These are phyloP conservation scores for Nemophila menziesii DNA, from an alignment of 257 asterid genomes.

Conservation along the genomic window DNA sequence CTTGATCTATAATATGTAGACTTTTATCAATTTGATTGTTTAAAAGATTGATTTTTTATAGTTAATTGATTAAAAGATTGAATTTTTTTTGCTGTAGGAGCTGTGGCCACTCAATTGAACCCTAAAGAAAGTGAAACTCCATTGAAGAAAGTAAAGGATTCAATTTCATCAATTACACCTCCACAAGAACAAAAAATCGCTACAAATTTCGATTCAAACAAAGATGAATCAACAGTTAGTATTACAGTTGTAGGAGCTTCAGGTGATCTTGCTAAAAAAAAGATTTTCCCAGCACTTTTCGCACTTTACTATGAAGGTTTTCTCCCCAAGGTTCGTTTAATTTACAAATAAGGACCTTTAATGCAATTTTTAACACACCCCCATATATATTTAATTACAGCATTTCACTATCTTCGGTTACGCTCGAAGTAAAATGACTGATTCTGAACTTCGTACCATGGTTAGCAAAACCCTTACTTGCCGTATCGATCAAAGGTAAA, in stretches of 20 bases:
- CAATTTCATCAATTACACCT: conserved; percentile 19
- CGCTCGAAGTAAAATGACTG: conserved; percentile 98
- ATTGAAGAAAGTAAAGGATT: conserved; percentile 33
- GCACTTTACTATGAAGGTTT: conserved; percentile 93
- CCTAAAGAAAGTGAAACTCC: conserved; percentile 25
- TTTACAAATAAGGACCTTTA: neutral
- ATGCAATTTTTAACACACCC: neutral
- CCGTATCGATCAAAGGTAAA: conserved; percentile 85
- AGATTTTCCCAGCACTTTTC: conserved; percentile 97
- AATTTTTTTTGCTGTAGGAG: conserved; percentile 23
- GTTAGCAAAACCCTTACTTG: conserved; percentile 94
- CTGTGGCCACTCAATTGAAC: conserved; percentile 20
- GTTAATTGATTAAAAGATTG: too few species aligned
- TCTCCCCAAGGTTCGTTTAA: conserved; percentile 73
- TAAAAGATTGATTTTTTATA: neutral
- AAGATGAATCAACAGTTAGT: conserved; percentile 58
- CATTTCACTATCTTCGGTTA: conserved; percentile 86
- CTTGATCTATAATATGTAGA: neutral
- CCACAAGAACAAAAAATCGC: conserved; percentile 25
- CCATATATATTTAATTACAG: conserved; percentile 24
- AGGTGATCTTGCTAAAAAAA: conserved; percentile 97
- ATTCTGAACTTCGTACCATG: conserved; percentile 74
- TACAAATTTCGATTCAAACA: conserved; percentile 14
- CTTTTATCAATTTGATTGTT: neutral
- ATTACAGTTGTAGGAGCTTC: conserved; percentile 97